These are phyloP conservation scores for Pleoardoris graminearum DNA, from an alignment of 2,329 filamentous ascomycete genomes.

Conservation along the genomic window DNA sequence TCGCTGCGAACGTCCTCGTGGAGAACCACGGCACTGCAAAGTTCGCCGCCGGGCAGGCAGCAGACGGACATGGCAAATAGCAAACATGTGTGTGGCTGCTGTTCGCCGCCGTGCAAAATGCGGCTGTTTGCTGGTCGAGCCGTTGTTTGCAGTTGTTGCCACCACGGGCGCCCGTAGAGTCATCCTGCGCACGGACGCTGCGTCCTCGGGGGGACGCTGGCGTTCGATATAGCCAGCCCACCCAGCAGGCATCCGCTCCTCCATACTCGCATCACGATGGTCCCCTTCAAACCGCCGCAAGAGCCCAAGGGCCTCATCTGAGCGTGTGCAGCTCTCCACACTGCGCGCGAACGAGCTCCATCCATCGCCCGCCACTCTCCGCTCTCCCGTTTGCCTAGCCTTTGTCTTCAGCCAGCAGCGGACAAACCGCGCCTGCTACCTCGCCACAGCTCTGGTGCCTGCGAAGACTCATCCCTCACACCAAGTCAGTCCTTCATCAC, in stretches of 20 bases:
- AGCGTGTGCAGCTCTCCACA: conserved; percentile 11
- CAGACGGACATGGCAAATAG: not conserved
- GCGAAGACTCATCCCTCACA: conserved; percentile 7
- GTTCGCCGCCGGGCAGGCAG: not conserved
- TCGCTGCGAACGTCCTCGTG: not conserved
- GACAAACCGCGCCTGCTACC: conserved; percentile 6
- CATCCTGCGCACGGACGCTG: not conserved
- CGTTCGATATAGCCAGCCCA: conserved; percentile 8
- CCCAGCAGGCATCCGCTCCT: conserved; percentile 5
- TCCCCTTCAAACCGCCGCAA: conserved; percentile 1
- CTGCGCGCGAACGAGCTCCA: not conserved
- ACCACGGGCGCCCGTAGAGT: not conserved
- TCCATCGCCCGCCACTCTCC: conserved; percentile 7
- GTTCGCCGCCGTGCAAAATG: conserved; percentile 3
- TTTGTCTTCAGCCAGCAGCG: conserved; percentile 13
- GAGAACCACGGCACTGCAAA: not conserved
- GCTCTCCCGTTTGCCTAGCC: conserved; percentile 12
- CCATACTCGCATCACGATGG: conserved; percentile 9
- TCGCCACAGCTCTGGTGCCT: conserved; percentile 13
- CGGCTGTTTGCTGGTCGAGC: not conserved
- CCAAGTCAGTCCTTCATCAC: conserved; percentile 1
- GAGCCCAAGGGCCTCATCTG: conserved; percentile 13
- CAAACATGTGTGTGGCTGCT: conserved; percentile 4
- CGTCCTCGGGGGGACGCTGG: not conserved
- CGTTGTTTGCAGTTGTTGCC: too few relatives aligned